Base-by-base conservation (phyloP, 164 flowering plant genomes). In the Magnolia sinica region DNA sequence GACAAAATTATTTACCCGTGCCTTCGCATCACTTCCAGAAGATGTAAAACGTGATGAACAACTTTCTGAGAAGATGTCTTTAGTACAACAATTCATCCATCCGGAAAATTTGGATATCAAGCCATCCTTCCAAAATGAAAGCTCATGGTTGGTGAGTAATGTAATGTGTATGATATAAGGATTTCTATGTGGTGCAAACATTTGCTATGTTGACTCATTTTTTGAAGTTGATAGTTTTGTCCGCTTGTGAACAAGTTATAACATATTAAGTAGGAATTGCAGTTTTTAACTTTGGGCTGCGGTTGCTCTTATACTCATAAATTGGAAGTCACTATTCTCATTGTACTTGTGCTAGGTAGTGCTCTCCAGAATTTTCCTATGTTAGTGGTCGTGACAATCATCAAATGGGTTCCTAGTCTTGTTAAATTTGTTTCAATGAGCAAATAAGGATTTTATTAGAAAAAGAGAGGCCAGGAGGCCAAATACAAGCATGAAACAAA, bases 1-100 rank as follows among this genome's bases (percentile, higher is more conserved):
- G 98, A 91, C 98, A 79, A 95, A 95, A 88, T 83, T 95, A 80
- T 92, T 83, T 75, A 74, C 91, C n/a, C 97, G 94, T 80, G 97
- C 91, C 76, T 95, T 92, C 89, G 99, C 98, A 74, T 90, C 97
- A 79, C 76, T 81, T 82, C 91, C 96, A 65, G 97, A 95, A 81
- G 98, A 95, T 79, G 91, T 87, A 22, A 87, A 88, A 76, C 77
- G 58, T 74, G 99, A 95, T 83, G 89, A 90, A 20, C 81, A 88
- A 77, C 91, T 95, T 71, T 90, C 75, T 82, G 91, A 95, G 78
- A 95, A 95, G 61, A 55, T 55, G 61, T 55, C 61, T 55, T 55
- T 55, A 55, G 3, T 55, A 16, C 61, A 55, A 75, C 99, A 93
- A 68, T 95, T 95, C 79, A 80, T 95, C 84, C 88, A 86, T 50